Evolutionary conservation across 2,329 filamentous ascomycete genomes (phyloP).

Genomic region (Dendryphion nanum): DNA sequence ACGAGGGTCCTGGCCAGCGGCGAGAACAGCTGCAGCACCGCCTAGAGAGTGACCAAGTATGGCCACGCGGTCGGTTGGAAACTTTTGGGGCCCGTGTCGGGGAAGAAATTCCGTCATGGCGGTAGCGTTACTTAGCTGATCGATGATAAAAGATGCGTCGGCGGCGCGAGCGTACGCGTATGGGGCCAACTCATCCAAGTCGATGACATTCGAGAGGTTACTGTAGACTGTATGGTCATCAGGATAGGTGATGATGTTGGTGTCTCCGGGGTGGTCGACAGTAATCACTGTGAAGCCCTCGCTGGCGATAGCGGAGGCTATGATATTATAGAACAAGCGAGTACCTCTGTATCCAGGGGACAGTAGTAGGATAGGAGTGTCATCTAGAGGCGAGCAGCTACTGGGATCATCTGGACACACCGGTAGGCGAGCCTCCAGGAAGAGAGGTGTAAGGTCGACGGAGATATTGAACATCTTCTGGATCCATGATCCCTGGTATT

Average conservation of each 20-base stretch:
- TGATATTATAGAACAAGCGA: constrained; percentile 42
- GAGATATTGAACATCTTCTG: constrained; percentile 15
- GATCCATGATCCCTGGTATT: constrained; percentile 14
- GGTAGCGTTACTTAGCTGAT: constrained; percentile 20
- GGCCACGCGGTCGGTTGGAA: constrained; percentile 15
- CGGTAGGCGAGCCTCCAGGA: constrained; percentile 18
- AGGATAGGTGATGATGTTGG: constrained; percentile 47
- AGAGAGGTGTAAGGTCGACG: constrained; percentile 14
- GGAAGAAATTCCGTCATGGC: constrained; percentile 16
- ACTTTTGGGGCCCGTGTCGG: constrained; percentile 8
- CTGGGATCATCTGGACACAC: constrained; percentile 10
- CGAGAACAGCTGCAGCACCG: constrained; percentile 15
- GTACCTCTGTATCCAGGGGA: constrained; percentile 45
- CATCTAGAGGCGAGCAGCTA: constrained; percentile 9
- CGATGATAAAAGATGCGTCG: constrained; percentile 20
- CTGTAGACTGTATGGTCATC: constrained; percentile 29
- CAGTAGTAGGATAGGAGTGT: constrained; percentile 37
- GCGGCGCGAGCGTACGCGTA: constrained; percentile 11
- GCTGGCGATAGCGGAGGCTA: constrained; percentile 48
- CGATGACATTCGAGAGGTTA: constrained; percentile 2
- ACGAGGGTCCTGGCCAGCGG: constrained; percentile 15
- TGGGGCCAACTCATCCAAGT: constrained; percentile 6
- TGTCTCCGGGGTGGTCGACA: constrained; percentile 51
- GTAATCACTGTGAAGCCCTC: constrained; percentile 48
- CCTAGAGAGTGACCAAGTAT: constrained; percentile 22